phyloP scores from a whole-genome alignment of 371 early-diverging fungal genomes.

The Nematocida displodere region DNA sequence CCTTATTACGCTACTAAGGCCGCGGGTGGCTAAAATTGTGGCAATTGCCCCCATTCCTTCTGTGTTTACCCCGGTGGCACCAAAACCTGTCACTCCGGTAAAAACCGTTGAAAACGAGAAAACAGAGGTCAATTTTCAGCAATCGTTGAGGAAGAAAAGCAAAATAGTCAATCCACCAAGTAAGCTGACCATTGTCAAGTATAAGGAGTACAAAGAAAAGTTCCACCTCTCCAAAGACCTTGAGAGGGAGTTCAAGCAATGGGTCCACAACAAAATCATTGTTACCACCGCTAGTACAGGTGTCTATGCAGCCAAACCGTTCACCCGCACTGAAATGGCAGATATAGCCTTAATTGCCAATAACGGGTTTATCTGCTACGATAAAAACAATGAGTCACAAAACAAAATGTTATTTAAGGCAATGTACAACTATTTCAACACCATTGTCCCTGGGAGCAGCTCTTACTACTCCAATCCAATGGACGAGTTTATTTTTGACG shows the following conservation, averaged over 20 bases:
- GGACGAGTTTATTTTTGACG: constrained; percentile 53
- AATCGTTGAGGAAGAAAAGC: constrained; percentile 23
- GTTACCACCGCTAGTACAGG: not conserved
- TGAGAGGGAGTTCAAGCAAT: constrained; percentile 35
- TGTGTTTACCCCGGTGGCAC: too few relatives aligned
- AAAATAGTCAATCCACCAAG: constrained; percentile 1
- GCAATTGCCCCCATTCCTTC: too few relatives aligned
- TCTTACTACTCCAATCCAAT: constrained; percentile 50
- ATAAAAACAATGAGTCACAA: constrained; percentile 40
- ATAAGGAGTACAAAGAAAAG: constrained; percentile 20
- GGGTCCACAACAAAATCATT: constrained; percentile 29
- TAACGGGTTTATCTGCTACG: constrained; percentile 51
- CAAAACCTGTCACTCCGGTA: not conserved
- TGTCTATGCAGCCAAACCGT: not conserved
- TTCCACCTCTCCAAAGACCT: constrained; percentile 32
- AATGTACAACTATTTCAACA: constrained; percentile 47
- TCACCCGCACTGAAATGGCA: constrained; percentile 14
- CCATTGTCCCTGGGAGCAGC: constrained; percentile 4
- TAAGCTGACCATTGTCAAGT: constrained; percentile 32
- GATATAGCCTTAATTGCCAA: constrained; percentile 16
- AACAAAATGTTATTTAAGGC: constrained; percentile 28
- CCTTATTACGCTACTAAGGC: too few relatives aligned
- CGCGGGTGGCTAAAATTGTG: too few relatives aligned
- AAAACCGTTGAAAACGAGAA: not conserved
- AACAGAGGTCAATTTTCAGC: constrained; percentile 19